Evolutionary conservation across 257 asterid genomes (phyloP).

Genomic region (Verbena officinalis): DNA sequence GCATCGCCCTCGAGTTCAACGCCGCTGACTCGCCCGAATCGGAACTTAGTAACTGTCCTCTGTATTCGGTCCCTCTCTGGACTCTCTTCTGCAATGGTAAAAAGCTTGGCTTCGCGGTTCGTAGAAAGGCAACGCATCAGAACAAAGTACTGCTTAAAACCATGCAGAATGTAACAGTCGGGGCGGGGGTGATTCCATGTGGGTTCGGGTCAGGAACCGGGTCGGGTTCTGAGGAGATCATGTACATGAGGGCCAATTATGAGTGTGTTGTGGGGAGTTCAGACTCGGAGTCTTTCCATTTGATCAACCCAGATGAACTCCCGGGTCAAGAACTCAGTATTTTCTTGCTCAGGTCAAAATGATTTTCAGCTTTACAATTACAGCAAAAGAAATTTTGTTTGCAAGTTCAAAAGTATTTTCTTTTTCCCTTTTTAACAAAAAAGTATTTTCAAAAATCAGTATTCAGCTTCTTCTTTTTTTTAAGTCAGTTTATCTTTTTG

Average conservation of each 20-base stretch:
- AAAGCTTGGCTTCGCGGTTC: constrained; percentile 77
- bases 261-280: constrained; percentile 83
- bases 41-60: constrained; percentile 60
- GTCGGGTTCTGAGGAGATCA: constrained; percentile 60
- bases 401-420: no score
- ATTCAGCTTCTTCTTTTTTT: constrained; percentile 8
- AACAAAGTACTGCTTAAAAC: constrained; percentile 67
- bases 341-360: constrained; percentile 81
- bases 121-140: constrained; percentile 60
- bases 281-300: constrained; percentile 88
- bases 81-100: constrained; percentile 81
- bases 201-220: constrained; percentile 57
- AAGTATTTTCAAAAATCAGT: constrained; percentile 2
- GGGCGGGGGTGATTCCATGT: constrained; percentile 88
- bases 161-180: constrained; percentile 80
- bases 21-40: constrained; percentile 51
- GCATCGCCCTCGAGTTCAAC: constrained; percentile 88
- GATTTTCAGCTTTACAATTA: constrained; percentile 20
- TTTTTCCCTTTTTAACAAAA: no score
- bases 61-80: constrained; percentile 84
- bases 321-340: constrained; percentile 93
- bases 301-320: constrained; percentile 82
- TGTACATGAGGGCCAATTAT: constrained; percentile 96
- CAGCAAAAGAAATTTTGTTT: no score
- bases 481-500: not conserved